Evolutionary conservation across 495 filamentous ascomycete species (phyloP), one percentile per base, ranked within the genome.

Genomic region (Penicillium angulare): DNA sequence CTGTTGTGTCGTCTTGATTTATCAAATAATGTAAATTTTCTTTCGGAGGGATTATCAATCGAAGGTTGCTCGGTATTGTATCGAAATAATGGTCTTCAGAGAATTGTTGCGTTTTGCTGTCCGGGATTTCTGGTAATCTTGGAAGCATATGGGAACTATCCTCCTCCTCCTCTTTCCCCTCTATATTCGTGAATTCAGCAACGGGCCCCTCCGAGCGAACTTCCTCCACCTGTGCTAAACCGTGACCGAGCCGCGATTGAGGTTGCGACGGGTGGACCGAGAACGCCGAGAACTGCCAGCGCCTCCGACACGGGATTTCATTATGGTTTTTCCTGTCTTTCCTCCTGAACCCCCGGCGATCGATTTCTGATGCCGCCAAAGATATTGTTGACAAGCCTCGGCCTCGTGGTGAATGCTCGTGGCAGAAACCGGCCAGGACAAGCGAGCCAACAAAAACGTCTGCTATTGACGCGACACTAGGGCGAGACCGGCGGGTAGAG

Each of bases 361-460:
- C 35, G 22, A 43, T 32, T 18, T 52, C 45, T 15, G 65, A 35
- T 16, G 50, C 1, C 1, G 43, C 59, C 29, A 54, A 48, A 2
- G 62, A 34, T 15, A 68, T 36, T 27, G 66, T 71, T 15, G 63
- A 63, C 23, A 72, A 15, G n/a, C 56, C 52, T 49, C 67, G 65
- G 36, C 50, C 49, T 39, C 57, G 55, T 49, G 67, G 71, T 27
- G 74, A 69, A 59, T 87, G 85, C 20, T 79, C 71, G 52, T 68
- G 69, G 57, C 86, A 89, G 45, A 78, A 74, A 39, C 83, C 76
- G 40, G 85, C 87, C 52, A 78, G 69, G 47, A 83, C 82, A 48
- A 90, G 67, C 35, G 84, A 83, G 55, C 75, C 68, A 51, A 90
- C 79, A 65, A 91, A 89, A 50, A 72, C 46, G 55, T 77, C 72